Base-by-base conservation (phyloP, 768 basidiomycete species). In the Termitomyces sp. region DNA sequence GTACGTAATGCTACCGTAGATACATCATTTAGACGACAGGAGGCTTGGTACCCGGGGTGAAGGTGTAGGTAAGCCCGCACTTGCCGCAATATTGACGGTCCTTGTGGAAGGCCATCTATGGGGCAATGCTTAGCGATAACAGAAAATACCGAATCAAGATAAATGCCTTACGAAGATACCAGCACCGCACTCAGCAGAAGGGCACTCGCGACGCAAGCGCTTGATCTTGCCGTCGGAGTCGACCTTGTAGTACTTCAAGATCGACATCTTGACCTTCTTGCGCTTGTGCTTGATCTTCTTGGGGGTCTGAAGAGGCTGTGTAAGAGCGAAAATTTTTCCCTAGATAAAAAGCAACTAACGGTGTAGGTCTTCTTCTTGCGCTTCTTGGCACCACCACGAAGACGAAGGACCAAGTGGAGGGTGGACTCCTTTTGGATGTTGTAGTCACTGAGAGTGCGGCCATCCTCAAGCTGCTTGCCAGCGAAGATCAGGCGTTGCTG, bases 251-350 rank as follows among this genome's bases (percentile, higher is more conserved):
- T 97, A 99, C 79, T 98, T 98, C 75, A 99, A 82, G 79, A 98
- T 97, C 70, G 94, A 79, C 94, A 99, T 98, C 89, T 98, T 98
- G 82, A 96, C 93, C 84, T 98, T 97, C 85, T 98, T 98, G 76
- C 90, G 88, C 86, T 97, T 97, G 83, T 96, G 95, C 88, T 97
- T 98, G 85, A 97, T 87, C 85, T 98, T 98, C 85, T 96, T 97
- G 76, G 94, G 94, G 69, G 94, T 96, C 89, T 91, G 66, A 16
- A 40, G 59, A 33, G 18, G 54, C 22, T 52, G 22, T 30, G 48
- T 64, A 16, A 56, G 56, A 3, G 9, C n/a, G 14, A 14, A 14
- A 41, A 28, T 52, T 26, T 4, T 30, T 18, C 4, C 5, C 1
- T 24, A 18, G 2, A 22, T 40, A 24, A 51, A 33, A 26, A 52